Evolutionary conservation across 2,329 filamentous ascomycete species (phyloP).

Genomic region (Botrytis fragariae): DNA sequence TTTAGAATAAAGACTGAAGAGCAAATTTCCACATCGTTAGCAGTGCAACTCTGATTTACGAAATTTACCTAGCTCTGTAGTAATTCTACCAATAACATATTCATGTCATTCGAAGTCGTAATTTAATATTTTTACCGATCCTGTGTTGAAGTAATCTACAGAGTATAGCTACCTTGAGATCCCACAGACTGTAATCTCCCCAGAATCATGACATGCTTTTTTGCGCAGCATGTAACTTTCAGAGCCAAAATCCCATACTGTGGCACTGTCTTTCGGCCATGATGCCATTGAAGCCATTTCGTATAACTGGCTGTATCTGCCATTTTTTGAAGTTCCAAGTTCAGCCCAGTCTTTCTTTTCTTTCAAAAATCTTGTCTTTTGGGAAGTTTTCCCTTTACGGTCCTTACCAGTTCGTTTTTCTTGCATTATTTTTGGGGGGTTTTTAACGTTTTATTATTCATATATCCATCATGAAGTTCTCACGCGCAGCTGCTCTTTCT

Average conservation of each 20-base stretch:
- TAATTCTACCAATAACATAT: neutral
- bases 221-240: neutral
- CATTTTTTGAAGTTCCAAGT: neutral
- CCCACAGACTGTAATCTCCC: constrained; percentile 12
- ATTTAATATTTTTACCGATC: neutral
- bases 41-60: neutral
- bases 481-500: constrained; percentile 7
- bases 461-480: constrained; percentile 9
- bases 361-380: neutral
- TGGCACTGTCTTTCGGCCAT: constrained; percentile 5
- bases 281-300: neutral
- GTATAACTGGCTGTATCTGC: constrained; percentile 4
- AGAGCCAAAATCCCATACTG: constrained; percentile 1
- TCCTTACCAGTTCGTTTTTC: constrained; percentile 10
- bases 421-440: neutral
- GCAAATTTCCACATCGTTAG: constrained; percentile 15
- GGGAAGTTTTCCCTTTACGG: constrained; percentile 8
- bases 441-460: neutral
- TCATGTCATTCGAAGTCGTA: neutral
- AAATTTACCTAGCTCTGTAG: neutral
- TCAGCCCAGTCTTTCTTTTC: neutral
- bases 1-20: neutral
- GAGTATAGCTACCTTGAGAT: constrained; percentile 1
- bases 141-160: neutral
- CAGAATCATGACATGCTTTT: neutral